Percentiles rank a stretch among this genome's conserved stretches.
Evolutionary conservation across 352 stramenopile genomes (phyloP).

Genomic region (Blastocystis hominis): DNA sequence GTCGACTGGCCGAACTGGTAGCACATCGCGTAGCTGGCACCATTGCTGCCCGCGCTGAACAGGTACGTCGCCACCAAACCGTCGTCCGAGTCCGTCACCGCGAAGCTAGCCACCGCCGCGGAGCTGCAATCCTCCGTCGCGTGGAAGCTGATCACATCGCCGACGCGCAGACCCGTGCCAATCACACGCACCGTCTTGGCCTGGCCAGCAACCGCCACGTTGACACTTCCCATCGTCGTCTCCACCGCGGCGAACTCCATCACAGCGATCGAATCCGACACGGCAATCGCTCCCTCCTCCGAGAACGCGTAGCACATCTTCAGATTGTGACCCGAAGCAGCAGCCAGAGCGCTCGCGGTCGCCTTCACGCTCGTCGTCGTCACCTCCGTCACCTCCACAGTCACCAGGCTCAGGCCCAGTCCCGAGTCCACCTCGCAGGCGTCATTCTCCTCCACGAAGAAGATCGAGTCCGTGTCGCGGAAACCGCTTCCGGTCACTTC

Average conservation of each 20-base stretch:
- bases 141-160: slow-evolving; percentile 22
- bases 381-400: background rate
- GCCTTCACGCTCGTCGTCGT: background rate
- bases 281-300: slow-evolving; percentile 9
- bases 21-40: slow-evolving; percentile 39
- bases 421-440: background rate
- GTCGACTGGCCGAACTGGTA: slow-evolving; percentile 25
- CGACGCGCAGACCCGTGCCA: background rate
- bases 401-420: background rate
- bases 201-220: slow-evolving; percentile 3
- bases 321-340: background rate
- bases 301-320: slow-evolving; percentile 47
- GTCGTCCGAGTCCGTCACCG: background rate
- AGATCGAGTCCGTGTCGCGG: background rate
- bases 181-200: background rate
- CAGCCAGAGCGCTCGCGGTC: background rate
- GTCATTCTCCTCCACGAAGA: background rate
- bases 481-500: background rate
- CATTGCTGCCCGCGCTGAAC: slow-evolving; percentile 26
- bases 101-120: background rate
- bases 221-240: background rate
- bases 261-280: background rate
- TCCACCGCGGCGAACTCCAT: background rate
- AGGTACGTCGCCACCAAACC: background rate
- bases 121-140: slow-evolving; percentile 4